Conservation (phyloP, 2,329 filamentous ascomycete species). For the Lachnellula subtilissima region DNA sequence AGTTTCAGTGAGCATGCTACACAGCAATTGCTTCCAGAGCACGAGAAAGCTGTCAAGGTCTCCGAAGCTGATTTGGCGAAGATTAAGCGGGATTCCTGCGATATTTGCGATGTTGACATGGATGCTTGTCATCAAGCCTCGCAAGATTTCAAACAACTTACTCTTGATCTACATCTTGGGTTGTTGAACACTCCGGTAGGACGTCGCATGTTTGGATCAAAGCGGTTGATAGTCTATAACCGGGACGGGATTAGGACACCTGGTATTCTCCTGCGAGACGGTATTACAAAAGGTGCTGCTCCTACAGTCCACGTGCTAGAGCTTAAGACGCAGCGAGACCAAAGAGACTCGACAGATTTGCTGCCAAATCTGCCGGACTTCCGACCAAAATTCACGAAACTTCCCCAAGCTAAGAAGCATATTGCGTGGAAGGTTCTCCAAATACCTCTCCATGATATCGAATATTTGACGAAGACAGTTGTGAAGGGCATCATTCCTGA, state of each 20-base stretch:
- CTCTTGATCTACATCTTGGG: conserved; percentile 71
- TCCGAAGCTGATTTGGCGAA: conserved; percentile 89
- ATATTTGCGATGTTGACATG: conserved; percentile 74
- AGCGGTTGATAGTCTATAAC: conserved; percentile 78
- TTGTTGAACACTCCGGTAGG: conserved; percentile 78
- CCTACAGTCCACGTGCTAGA: conserved; percentile 76
- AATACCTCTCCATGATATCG: conserved; percentile 72
- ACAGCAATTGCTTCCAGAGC: conserved; percentile 87
- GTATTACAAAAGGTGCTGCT: conserved; percentile 56
- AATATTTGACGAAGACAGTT: conserved; percentile 73
- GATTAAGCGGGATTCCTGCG: conserved; percentile 79
- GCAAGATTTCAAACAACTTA: conserved; percentile 75
- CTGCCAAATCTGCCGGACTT: conserved; percentile 76
- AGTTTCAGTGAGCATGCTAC: conserved; percentile 98
- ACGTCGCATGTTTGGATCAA: conserved; percentile 69
- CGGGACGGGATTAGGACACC: conserved; percentile 78
- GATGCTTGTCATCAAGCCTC: conserved; percentile 77
- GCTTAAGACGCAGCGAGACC: conserved; percentile 62
- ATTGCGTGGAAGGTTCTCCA: conserved; percentile 64
- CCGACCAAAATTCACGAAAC: conserved; percentile 58
- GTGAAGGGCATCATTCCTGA: conserved; percentile 56
- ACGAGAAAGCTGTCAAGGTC: conserved; percentile 88
- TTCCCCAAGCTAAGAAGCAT: conserved; percentile 63
- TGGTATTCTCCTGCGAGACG: conserved; percentile 75
- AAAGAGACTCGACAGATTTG: conserved; percentile 75